Evolutionary conservation across 176 grass and related monocot genomes (phyloP), one percentile per base, ranked within the genome.

Genomic region (Phoenix dactylifera): DNA sequence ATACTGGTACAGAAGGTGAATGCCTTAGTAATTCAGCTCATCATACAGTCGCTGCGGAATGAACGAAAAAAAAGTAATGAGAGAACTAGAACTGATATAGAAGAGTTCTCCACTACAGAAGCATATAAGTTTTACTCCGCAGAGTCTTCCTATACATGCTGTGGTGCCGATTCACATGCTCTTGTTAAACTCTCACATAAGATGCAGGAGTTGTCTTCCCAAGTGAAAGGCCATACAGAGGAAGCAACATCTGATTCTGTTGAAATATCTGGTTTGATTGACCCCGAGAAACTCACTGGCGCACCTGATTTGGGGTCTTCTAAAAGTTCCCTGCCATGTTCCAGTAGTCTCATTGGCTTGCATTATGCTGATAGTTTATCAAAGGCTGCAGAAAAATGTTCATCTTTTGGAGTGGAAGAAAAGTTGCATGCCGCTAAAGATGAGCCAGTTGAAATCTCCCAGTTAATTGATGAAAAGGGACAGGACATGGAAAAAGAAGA

Each of bases 321-420:
- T 35, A 63, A 9, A 30, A 18, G 1, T 12, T 24, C 4, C 17
- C 28, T 26, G 1, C 18, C 18, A 16, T 15, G 12, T 73, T 28
- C 10, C 51, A 49, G 14, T 18, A 16, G n/a, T 55, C 22, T n/a
- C 4, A 25, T 1, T 55, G 51, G 16, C 39, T 10, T 7, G 28
- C 15, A 24, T 62, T 58, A 39, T 23, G 4, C 14, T 71, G 59
- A 55, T 63, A 56, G 18, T 68, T 56, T 16, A 50, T 70, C 60
- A 26, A 61, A 12, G 10, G 24, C 6, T 58, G 55, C 18, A 58
- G 24, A 7, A 58, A 0, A 58, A 12, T 23, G 19, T 58, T 23
- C 73, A 32, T 60, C 59, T 22, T 78, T 54, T 26, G 29, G n/a
- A 63, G 22, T 48, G 7, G 56, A 70, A 22, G 50, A 57, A 65